A percentile compares a stretch with the other conserved stretches of the same genome.
Conservation (phyloP, 2,329 filamentous ascomycete genomes). For the Alternaria sp. region DNA sequence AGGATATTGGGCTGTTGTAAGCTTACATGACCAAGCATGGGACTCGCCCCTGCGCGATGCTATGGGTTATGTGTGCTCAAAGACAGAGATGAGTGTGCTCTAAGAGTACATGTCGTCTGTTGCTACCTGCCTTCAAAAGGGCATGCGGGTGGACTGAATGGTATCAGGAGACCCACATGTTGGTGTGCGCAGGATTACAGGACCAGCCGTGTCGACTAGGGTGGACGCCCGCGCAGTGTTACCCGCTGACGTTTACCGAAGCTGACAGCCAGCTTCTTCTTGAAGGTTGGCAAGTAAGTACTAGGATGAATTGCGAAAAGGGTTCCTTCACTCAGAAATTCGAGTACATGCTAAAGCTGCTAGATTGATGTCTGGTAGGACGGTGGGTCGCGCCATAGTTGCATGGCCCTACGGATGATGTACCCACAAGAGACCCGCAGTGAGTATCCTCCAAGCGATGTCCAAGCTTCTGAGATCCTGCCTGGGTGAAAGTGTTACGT, state of each 20-base stretch:
- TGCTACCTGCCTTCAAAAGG: neutral
- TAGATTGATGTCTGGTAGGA: conserved; percentile 1
- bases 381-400: conserved; percentile 8
- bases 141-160: neutral
- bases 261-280: neutral
- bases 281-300: neutral
- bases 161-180: neutral
- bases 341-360: neutral
- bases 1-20: neutral
- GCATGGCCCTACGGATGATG: neutral
- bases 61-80: neutral
- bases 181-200: neutral
- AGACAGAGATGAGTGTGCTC: neutral
- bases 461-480: neutral
- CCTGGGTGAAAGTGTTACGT: conserved; percentile 9
- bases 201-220: neutral
- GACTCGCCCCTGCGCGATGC: neutral
- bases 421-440: conserved; percentile 6
- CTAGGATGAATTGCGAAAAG: neutral
- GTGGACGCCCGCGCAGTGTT: neutral
- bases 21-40: neutral
- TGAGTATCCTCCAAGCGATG: neutral
- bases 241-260: neutral
- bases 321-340: neutral
- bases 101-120: neutral